Percentiles rank a stretch among this genome's conserved stretches.
Evolutionary conservation across 371 early-diverging fungal species (phyloP).

Genomic region (Batkoa obscura): DNA sequence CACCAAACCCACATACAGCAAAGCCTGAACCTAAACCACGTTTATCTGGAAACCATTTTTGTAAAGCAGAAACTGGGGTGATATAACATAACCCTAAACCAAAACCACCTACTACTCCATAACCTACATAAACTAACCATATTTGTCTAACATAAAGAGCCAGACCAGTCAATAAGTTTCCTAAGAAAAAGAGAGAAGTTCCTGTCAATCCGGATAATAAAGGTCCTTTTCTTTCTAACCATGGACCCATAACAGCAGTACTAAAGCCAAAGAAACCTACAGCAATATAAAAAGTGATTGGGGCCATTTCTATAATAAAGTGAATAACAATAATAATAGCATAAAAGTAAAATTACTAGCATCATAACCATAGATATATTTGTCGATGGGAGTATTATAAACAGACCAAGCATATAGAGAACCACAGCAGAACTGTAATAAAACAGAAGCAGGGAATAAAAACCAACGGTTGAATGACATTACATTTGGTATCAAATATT

Average conservation of each 20-base stretch:
- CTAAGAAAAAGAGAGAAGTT: slow-evolving; percentile 27
- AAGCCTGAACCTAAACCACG: slow-evolving; percentile 31
- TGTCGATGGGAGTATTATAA: slow-evolving; percentile 36
- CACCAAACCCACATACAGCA: slow-evolving; percentile 50
- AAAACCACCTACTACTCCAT: slow-evolving; percentile 38
- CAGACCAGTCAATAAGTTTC: slow-evolving; percentile 34
- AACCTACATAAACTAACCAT: slow-evolving; percentile 34
- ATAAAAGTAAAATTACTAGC: no score
- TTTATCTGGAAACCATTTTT: slow-evolving; percentile 36
- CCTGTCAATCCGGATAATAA: slow-evolving; percentile 29
- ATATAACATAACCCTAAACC: slow-evolving; percentile 44
- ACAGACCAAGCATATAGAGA: slow-evolving; percentile 50
- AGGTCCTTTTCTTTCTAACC: slow-evolving; percentile 42
- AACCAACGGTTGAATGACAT: slow-evolving; percentile 27
- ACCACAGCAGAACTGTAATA: slow-evolving; percentile 43
- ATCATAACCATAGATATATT: slow-evolving; percentile 17
- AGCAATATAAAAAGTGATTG: slow-evolving; percentile 44
- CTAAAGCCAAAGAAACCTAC: slow-evolving; percentile 39
- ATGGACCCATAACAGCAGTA: slow-evolving; percentile 39
- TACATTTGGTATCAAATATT: slow-evolving; percentile 15
- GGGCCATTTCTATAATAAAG: slow-evolving; percentile 19
- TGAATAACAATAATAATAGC: no score
- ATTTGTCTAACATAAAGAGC: slow-evolving; percentile 29
- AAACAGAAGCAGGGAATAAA: slow-evolving; percentile 30
- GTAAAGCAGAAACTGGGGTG: slow-evolving; percentile 31